Percentiles rank a stretch among this genome's conserved stretches.
phyloP scores from a whole-genome alignment of 495 filamentous ascomycete genomes.

The Penicillium bovifimosum region DNA sequence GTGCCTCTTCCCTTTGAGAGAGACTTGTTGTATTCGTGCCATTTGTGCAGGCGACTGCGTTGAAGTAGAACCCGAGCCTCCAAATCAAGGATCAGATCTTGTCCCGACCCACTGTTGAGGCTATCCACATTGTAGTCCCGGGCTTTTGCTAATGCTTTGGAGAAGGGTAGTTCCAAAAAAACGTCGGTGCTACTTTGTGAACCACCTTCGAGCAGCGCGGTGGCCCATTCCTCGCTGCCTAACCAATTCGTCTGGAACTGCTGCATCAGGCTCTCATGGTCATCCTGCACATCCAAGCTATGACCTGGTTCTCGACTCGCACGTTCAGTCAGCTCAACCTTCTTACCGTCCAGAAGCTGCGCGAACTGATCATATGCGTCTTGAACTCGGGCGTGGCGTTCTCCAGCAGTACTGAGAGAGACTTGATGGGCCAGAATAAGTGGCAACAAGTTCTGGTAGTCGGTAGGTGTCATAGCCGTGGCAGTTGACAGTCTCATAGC shows the following conservation, averaged over 20 bases:
- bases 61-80: conserved; percentile 57
- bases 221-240: conserved; percentile 63
- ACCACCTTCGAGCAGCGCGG: conserved; percentile 61
- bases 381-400: conserved; percentile 29
- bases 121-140: conserved; percentile 48
- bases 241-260: conserved; percentile 67
- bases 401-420: conserved; percentile 49
- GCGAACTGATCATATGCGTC: conserved; percentile 58
- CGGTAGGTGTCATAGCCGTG: conserved; percentile 50
- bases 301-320: conserved; percentile 10
- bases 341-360: conserved; percentile 51
- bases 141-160: conserved; percentile 60
- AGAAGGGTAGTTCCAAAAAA: conserved; percentile 58
- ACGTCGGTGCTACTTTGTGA: conserved; percentile 51
- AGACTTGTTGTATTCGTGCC: conserved; percentile 61
- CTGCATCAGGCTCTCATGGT: conserved; percentile 35
- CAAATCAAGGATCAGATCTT: conserved; percentile 52
- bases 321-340: conserved; percentile 37
- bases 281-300: conserved; percentile 28
- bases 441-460: conserved; percentile 56
- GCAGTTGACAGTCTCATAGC: conserved; percentile 61
- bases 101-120: conserved; percentile 34
- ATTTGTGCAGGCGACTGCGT: conserved; percentile 58
- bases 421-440: conserved; percentile 68
- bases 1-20: conserved; percentile 21